Percentiles rank a stretch among this genome's conserved stretches.
phyloP scores from a whole-genome alignment of 1,284 basidiomycete species.

The Ganoderma multipileum region DNA sequence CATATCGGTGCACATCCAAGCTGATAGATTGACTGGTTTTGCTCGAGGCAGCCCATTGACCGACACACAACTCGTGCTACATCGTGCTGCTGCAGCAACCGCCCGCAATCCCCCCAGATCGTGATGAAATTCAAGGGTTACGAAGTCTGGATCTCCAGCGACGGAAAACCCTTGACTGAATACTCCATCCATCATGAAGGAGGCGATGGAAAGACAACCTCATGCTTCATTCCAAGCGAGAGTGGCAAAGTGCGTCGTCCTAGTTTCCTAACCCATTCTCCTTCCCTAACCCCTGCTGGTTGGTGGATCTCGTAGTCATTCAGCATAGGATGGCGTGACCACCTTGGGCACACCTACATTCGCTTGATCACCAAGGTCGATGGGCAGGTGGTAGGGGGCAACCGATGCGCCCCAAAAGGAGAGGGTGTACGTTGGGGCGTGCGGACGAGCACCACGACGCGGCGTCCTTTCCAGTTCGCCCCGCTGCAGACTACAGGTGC shows the following conservation, averaged over 20 bases:
- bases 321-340: slow-evolving; percentile 17
- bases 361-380: slow-evolving; percentile 14
- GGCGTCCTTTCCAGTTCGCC: slow-evolving; percentile 19
- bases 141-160: slow-evolving; percentile 16
- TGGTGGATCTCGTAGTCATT: slow-evolving; percentile 8
- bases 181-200: slow-evolving; percentile 12
- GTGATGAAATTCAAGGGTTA: slow-evolving; percentile 14
- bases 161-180: slow-evolving; percentile 17
- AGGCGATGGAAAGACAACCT: slow-evolving; percentile 12
- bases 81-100: background rate
- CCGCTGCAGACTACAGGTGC: slow-evolving; percentile 22
- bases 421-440: slow-evolving; percentile 14
- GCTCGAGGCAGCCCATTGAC: background rate
- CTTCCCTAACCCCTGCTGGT: background rate
- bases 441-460: slow-evolving; percentile 9
- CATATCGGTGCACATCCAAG: background rate
- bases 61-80: background rate
- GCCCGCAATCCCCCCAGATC: background rate
- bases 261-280: background rate
- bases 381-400: slow-evolving; percentile 12
- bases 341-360: slow-evolving; percentile 9
- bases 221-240: slow-evolving; percentile 28
- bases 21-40: background rate
- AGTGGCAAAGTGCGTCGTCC: slow-evolving; percentile 22
- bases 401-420: slow-evolving; percentile 12